A percentile compares a stretch with the other conserved stretches of the same genome.
Evolutionary conservation across 495 filamentous ascomycete genomes (phyloP).

Genomic region (Penicillium coprophilum): DNA sequence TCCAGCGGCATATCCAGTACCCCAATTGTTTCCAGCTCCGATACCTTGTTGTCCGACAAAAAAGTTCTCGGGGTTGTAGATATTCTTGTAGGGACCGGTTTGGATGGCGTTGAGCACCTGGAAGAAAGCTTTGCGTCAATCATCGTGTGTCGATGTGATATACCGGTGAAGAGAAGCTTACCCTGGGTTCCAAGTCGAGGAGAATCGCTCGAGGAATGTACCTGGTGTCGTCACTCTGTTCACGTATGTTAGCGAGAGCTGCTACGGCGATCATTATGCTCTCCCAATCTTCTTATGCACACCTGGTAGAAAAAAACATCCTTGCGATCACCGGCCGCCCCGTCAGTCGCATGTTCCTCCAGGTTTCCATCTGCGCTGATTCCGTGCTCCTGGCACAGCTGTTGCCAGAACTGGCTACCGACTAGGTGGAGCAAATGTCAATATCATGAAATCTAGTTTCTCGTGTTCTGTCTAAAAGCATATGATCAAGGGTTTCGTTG

Average conservation of each 20-base stretch:
- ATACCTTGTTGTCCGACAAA: slow-evolving; percentile 88
- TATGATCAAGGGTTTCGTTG: slow-evolving; percentile 13
- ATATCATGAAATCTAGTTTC: background rate
- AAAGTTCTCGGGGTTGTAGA: slow-evolving; percentile 99
- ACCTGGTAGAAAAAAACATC: slow-evolving; percentile 99
- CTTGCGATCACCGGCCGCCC: slow-evolving; percentile 78
- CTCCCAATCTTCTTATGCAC: slow-evolving; percentile 2
- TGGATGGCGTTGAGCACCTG: slow-evolving; percentile 93
- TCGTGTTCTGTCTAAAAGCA: background rate
- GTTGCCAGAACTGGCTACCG: slow-evolving; percentile 94
- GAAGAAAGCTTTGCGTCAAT: slow-evolving; percentile 7
- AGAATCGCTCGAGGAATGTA: slow-evolving; percentile 97
- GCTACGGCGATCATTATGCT: background rate
- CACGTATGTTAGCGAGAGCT: slow-evolving; percentile 8
- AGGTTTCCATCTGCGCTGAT: slow-evolving; percentile 97
- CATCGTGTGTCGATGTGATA: background rate
- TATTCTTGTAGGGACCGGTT: slow-evolving; percentile 89
- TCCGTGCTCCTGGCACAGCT: slow-evolving; percentile 94
- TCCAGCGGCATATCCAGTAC: slow-evolving; percentile 88
- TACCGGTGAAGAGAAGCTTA: slow-evolving; percentile 39
- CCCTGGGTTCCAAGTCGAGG: slow-evolving; percentile 90
- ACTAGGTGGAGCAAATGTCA: slow-evolving; percentile 51
- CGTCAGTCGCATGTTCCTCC: slow-evolving; percentile 93
- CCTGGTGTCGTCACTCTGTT: slow-evolving; percentile 85
- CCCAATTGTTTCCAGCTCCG: slow-evolving; percentile 98